Evolutionary conservation across 2,329 filamentous ascomycete species (phyloP).

Genomic region (Dactylonectria macrodidyma): DNA sequence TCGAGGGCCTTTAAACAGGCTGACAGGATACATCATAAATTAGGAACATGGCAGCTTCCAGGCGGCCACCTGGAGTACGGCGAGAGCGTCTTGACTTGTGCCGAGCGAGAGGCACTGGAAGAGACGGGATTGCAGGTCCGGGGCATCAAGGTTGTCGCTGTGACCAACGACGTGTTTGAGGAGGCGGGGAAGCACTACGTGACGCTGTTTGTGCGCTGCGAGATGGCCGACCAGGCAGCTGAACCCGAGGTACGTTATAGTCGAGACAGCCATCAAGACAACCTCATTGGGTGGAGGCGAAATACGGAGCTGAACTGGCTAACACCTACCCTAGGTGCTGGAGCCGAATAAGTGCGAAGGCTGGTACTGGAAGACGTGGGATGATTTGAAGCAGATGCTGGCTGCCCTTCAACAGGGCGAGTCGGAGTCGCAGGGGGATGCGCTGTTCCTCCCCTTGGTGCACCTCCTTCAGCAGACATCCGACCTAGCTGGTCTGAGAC

Average conservation of each 20-base stretch:
- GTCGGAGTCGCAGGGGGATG: slow-evolving; percentile 27
- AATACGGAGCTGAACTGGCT: no score
- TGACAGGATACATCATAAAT: slow-evolving; percentile 25
- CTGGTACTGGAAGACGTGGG: slow-evolving; percentile 66
- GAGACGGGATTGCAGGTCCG: slow-evolving; percentile 76
- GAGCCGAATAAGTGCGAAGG: slow-evolving; percentile 67
- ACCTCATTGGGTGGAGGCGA: not conserved
- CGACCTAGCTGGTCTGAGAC: slow-evolving; percentile 40
- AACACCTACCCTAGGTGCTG: slow-evolving; percentile 46
- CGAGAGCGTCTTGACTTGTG: slow-evolving; percentile 75
- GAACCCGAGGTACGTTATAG: slow-evolving; percentile 66
- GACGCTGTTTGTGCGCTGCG: slow-evolving; percentile 77
- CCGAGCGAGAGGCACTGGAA: slow-evolving; percentile 77
- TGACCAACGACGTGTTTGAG: slow-evolving; percentile 78
- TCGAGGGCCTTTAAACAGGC: not conserved
- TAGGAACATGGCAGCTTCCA: slow-evolving; percentile 76
- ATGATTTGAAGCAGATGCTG: slow-evolving; percentile 55
- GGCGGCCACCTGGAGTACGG: slow-evolving; percentile 83
- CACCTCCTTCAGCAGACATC: slow-evolving; percentile 48
- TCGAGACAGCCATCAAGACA: not conserved
- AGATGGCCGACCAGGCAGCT: slow-evolving; percentile 61
- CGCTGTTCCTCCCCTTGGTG: slow-evolving; percentile 53
- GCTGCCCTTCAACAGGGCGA: slow-evolving; percentile 29
- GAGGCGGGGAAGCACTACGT: slow-evolving; percentile 79
- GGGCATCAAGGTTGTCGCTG: slow-evolving; percentile 67